phyloP scores from a whole-genome alignment of 148 eudicot genomes.

The Chenopodium berlandieri region DNA sequence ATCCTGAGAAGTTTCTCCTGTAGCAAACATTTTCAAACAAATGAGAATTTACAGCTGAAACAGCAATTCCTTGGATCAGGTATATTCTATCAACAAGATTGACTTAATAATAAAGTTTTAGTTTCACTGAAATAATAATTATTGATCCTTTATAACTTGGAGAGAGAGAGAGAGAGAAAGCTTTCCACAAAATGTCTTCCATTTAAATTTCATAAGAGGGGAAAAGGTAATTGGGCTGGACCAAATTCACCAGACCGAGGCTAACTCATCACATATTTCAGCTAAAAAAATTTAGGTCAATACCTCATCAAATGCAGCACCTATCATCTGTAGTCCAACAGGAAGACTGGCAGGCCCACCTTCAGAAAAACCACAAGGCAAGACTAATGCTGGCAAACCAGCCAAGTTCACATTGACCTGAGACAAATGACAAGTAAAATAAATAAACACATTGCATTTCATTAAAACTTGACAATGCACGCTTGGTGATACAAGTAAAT shows the following conservation, averaged over 20 bases:
- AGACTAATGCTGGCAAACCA: constrained; percentile 90
- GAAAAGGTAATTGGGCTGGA: not conserved
- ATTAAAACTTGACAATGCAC: not conserved
- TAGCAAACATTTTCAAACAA: constrained; percentile 17
- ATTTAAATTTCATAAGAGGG: not conserved
- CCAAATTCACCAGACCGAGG: not conserved
- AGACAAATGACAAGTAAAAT: constrained; percentile 4
- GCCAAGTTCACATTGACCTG: constrained; percentile 99
- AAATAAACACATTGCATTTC: constrained; percentile 9
- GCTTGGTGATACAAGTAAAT: not conserved
- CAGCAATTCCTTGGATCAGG: too few species aligned
- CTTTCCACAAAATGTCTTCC: not conserved
- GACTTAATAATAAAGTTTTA: too few species aligned
- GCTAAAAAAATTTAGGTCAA: not conserved
- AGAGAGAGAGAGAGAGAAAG: too few species aligned
- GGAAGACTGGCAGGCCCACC: constrained; percentile 67
- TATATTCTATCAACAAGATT: too few species aligned
- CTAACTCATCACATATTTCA: not conserved
- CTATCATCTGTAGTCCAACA: constrained; percentile 90
- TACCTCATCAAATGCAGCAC: constrained; percentile 96
- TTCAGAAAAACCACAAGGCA: constrained; percentile 85
- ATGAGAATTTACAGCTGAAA: not conserved
- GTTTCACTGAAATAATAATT: too few species aligned
- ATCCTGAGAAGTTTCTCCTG: constrained; percentile 83
- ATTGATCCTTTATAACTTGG: too few species aligned